Evolutionary conservation across 225 moss, liverwort and hornwort species (phyloP).

Genomic region (Bryum argenteum): DNA sequence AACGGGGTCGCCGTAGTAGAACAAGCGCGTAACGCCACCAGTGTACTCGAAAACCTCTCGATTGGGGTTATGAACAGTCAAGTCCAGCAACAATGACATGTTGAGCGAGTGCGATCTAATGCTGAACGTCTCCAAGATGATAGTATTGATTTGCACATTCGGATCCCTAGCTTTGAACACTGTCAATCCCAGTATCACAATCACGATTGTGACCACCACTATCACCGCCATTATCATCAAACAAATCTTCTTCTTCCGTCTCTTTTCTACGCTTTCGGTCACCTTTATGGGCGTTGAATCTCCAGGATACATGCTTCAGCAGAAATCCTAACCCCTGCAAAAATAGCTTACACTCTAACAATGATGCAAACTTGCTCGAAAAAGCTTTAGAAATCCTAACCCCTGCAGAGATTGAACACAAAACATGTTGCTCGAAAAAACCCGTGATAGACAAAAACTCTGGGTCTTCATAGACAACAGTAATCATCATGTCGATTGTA

Average conservation of each 20-base stretch:
- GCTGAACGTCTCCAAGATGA: constrained; percentile 40
- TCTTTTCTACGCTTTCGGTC: constrained; percentile 26
- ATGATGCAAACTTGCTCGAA: too few relatives aligned
- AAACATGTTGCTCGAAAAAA: constrained; percentile 8
- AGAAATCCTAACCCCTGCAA: neutral
- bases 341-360: neutral
- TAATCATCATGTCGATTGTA: constrained; percentile 21
- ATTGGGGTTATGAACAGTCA: constrained; percentile 53
- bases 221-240: constrained; percentile 28
- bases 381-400: too few relatives aligned
- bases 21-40: constrained; percentile 30
- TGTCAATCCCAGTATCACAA: constrained; percentile 42
- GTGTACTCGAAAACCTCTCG: constrained; percentile 33
- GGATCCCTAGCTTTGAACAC: constrained; percentile 48
- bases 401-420: too few relatives aligned
- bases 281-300: constrained; percentile 15
- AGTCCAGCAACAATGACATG: constrained; percentile 41
- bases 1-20: constrained; percentile 51
- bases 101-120: constrained; percentile 32
- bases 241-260: constrained; percentile 36
- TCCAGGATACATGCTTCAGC: constrained; percentile 7
- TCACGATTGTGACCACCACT: constrained; percentile 32
- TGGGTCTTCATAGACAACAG: neutral
- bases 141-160: constrained; percentile 29
- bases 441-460: constrained; percentile 5